Conservation (phyloP, 768 basidiomycete species). For the Daedaleopsis nitida region DNA sequence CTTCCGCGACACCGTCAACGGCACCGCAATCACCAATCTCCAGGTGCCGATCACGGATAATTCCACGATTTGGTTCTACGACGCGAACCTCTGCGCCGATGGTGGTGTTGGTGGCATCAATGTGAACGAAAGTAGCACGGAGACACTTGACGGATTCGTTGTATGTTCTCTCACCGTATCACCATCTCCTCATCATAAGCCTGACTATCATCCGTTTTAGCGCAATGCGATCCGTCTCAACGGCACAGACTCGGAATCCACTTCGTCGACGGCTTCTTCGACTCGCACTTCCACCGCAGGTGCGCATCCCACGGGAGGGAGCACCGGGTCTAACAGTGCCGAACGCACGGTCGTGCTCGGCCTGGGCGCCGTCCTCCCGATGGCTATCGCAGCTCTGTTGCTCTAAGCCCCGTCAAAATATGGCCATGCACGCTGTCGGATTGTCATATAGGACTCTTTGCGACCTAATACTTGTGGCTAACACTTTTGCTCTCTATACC, state of each 20-base stretch:
- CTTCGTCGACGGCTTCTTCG: conserved; percentile 21
- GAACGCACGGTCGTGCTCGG: conserved; percentile 19
- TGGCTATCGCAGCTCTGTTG: conserved; percentile 20
- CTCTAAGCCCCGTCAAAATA: neutral
- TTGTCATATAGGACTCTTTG: neutral
- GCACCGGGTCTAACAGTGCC: conserved; percentile 10
- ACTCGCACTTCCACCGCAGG: conserved; percentile 10
- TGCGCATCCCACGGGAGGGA: conserved; percentile 1
- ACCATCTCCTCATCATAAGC: too few relatives aligned
- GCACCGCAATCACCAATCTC: conserved; percentile 45
- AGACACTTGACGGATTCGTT: conserved; percentile 43
- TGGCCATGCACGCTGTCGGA: neutral
- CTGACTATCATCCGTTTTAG: conserved; percentile 30
- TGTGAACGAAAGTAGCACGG: conserved; percentile 43
- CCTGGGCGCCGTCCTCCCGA: conserved; percentile 13
- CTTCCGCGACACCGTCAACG: conserved; percentile 51
- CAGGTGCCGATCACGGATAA: conserved; percentile 44
- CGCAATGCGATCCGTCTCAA: conserved; percentile 60
- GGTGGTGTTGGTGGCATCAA: conserved; percentile 69
- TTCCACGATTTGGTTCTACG: conserved; percentile 64
- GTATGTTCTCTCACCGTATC: too few relatives aligned
- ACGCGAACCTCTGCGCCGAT: conserved; percentile 51
- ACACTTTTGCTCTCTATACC: too few relatives aligned
- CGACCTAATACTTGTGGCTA: neutral
- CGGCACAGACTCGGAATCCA: conserved; percentile 40